Percentiles rank a stretch among this genome's conserved stretches.
phyloP scores from a whole-genome alignment of 2,329 filamentous ascomycete species.

The Trichophyton simii region DNA sequence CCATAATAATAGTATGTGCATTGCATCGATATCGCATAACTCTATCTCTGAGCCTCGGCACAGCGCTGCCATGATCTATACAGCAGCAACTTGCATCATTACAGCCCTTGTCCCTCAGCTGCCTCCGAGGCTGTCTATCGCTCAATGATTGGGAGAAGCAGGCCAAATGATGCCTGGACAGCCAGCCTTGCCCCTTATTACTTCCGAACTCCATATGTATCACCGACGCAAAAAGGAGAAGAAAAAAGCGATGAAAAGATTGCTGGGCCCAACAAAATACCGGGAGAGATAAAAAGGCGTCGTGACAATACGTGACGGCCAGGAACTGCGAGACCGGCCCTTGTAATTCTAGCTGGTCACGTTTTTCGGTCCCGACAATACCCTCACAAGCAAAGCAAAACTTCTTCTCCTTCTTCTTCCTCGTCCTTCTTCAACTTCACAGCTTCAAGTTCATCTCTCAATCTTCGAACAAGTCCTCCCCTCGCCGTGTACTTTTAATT shows the following conservation, averaged over 20 bases:
- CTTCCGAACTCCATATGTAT: neutral
- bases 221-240: neutral
- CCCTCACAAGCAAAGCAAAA: neutral
- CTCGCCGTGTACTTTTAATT: conserved; percentile 8
- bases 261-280: conserved; percentile 2
- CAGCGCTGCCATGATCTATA: neutral
- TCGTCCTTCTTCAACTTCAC: neutral
- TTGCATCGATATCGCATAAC: neutral
- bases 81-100: neutral
- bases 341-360: conserved; percentile 1
- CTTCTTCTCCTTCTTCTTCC: neutral
- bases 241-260: neutral
- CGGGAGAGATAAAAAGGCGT: neutral
- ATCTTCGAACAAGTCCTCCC: neutral
- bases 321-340: neutral
- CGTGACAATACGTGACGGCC: conserved; percentile 4
- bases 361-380: conserved; percentile 5
- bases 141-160: neutral
- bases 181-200: neutral
- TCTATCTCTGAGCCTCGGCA: conserved; percentile 3
- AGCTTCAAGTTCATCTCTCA: neutral
- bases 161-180: neutral
- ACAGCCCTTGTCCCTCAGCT: neutral
- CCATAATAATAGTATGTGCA: neutral
- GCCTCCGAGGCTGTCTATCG: neutral